Evolutionary conservation across 257 asterid genomes (phyloP).

Genomic region (Linderniella brevidens): DNA sequence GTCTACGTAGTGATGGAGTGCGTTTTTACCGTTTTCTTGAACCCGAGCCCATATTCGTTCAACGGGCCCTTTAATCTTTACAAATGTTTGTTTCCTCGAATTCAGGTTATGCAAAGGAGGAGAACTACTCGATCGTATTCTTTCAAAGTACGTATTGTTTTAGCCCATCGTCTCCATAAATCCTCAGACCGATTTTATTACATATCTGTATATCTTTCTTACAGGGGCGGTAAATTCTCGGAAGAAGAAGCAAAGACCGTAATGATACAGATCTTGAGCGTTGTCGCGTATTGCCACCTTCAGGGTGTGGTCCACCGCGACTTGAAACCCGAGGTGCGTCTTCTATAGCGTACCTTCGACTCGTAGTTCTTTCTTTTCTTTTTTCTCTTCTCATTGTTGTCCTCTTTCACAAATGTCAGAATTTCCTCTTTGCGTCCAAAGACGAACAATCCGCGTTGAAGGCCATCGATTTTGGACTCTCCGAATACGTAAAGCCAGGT

Average conservation of each 20-base stretch:
- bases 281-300: slow-evolving; percentile 69
- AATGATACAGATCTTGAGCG: slow-evolving; percentile 46
- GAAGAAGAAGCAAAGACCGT: slow-evolving; percentile 54
- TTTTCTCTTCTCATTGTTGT: too few species aligned
- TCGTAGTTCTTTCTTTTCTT: too few species aligned
- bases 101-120: slow-evolving; percentile 82
- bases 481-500: slow-evolving; percentile 95
- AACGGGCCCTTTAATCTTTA: too few species aligned
- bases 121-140: slow-evolving; percentile 62
- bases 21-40: slow-evolving; percentile 9
- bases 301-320: slow-evolving; percentile 81
- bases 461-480: slow-evolving; percentile 88
- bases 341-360: too few species aligned
- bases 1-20: slow-evolving; percentile 7
- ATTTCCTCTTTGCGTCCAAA: slow-evolving; percentile 61
- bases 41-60: neutral
- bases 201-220: neutral
- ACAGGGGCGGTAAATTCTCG: slow-evolving; percentile 59
- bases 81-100: neutral
- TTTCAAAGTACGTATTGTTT: slow-evolving; percentile 28
- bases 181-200: too few species aligned
- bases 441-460: slow-evolving; percentile 65
- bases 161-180: too few species aligned
- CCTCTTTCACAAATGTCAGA: slow-evolving; percentile 27
- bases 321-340: slow-evolving; percentile 49